These are phyloP conservation scores for Penicillium sp. DNA, from an alignment of 2,329 filamentous ascomycete genomes.

Conservation along the genomic window DNA sequence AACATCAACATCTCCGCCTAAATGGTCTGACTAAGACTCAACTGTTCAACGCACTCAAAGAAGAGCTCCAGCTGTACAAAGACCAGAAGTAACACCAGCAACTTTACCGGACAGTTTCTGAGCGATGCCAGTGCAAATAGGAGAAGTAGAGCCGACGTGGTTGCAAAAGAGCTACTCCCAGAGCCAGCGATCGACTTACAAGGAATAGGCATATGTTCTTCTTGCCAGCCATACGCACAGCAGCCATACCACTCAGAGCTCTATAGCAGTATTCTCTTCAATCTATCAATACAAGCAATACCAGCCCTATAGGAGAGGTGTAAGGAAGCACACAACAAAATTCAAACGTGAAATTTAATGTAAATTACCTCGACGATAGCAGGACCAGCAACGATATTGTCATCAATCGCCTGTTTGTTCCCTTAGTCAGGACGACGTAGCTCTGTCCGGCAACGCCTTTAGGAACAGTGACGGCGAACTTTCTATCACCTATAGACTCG, in stretches of 20 bases:
- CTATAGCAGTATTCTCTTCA: constrained; percentile 8
- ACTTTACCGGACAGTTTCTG: neutral
- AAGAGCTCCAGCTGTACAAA: neutral
- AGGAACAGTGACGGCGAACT: constrained; percentile 25
- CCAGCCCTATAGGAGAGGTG: neutral
- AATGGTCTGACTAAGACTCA: too few relatives aligned
- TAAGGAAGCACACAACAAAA: neutral
- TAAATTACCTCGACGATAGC: constrained; percentile 32
- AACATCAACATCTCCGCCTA: neutral
- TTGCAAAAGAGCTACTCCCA: constrained; percentile 2
- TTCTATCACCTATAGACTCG: constrained; percentile 8
- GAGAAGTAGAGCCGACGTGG: constrained; percentile 3
- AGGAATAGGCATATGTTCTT: constrained; percentile 1
- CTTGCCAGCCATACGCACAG: constrained; percentile 3
- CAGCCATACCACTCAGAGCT: constrained; percentile 2
- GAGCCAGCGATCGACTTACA: neutral
- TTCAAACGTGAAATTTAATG: neutral
- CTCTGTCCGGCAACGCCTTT: constrained; percentile 26
- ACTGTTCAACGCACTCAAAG: neutral
- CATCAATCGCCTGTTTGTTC: constrained; percentile 23
- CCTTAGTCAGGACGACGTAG: constrained; percentile 29
- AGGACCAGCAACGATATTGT: constrained; percentile 32
- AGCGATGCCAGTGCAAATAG: neutral
- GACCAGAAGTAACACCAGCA: neutral
- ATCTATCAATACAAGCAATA: constrained; percentile 7